phyloP scores from a whole-genome alignment of 345 rosid species.

The Salix exigua region DNA sequence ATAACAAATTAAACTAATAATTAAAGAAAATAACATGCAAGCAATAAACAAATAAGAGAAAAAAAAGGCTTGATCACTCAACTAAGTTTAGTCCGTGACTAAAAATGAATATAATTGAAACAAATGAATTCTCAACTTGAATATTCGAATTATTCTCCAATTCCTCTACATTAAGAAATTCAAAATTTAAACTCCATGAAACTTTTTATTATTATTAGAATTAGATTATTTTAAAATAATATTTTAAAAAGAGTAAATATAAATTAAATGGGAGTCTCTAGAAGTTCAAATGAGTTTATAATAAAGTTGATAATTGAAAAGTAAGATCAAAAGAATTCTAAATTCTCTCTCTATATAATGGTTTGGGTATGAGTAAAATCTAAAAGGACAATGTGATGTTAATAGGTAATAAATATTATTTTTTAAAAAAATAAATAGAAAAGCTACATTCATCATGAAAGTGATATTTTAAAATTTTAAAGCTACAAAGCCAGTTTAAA shows the following conservation, averaged over 20 bases:
- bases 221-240: slow-evolving; percentile 15
- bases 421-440: too few species aligned
- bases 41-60: slow-evolving; percentile 60
- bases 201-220: background rate
- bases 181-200: slow-evolving; percentile 1
- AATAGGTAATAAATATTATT: too few species aligned
- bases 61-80: slow-evolving; percentile 64
- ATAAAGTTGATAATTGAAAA: too few species aligned
- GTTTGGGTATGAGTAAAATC: too few species aligned
- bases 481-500: too few species aligned
- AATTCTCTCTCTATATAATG: too few species aligned
- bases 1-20: background rate
- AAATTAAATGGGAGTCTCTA: slow-evolving; percentile 20
- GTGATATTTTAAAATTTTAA: too few species aligned
- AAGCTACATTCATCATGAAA: too few species aligned
- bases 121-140: slow-evolving; percentile 43
- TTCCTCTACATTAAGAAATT: slow-evolving; percentile 17
- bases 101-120: slow-evolving; percentile 34
- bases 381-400: too few species aligned
- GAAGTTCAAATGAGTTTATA: background rate
- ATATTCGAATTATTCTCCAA: slow-evolving; percentile 36
- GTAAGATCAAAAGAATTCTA: too few species aligned
- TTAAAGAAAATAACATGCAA: slow-evolving; percentile 51
- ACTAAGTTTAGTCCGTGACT: slow-evolving; percentile 38
- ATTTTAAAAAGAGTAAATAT: slow-evolving; percentile 31